These are phyloP conservation scores for Bipolaris oryzae DNA, from an alignment of 2,329 filamentous ascomycete genomes.

Conservation along the genomic window DNA sequence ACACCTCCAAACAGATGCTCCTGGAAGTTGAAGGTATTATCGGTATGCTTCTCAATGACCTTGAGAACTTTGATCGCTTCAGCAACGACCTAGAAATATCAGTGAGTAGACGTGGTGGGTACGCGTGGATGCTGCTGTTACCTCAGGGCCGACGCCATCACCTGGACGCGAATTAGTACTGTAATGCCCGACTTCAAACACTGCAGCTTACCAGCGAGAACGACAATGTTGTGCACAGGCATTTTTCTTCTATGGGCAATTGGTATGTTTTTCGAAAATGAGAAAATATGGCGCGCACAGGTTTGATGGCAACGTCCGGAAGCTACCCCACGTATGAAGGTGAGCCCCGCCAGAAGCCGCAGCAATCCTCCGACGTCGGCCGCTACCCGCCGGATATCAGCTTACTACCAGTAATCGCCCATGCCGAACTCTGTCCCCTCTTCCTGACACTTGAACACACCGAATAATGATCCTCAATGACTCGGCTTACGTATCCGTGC, in stretches of 20 bases:
- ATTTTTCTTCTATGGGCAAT: conserved; percentile 24
- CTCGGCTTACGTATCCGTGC: background rate
- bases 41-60: conserved; percentile 74
- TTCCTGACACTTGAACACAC: background rate
- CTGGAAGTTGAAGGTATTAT: conserved; percentile 85
- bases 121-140: conserved; percentile 26
- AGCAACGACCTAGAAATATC: conserved; percentile 68
- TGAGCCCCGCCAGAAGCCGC: conserved; percentile 9
- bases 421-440: background rate
- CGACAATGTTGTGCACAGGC: conserved; percentile 52
- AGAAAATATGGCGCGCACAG: conserved; percentile 1
- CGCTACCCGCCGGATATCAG: conserved; percentile 3
- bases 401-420: background rate
- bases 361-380: conserved; percentile 13
- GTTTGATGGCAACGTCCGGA: conserved; percentile 9
- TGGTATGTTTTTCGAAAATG: background rate
- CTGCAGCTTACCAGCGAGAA: conserved; percentile 47
- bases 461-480: background rate
- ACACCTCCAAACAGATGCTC: conserved; percentile 91
- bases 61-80: conserved; percentile 88
- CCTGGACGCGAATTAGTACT: conserved; percentile 38
- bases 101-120: conserved; percentile 24
- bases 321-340: conserved; percentile 12
- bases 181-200: background rate
- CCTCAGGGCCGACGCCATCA: conserved; percentile 52